phyloP scores from a whole-genome alignment of 345 rosid species.

The Gossypium turneri region DNA sequence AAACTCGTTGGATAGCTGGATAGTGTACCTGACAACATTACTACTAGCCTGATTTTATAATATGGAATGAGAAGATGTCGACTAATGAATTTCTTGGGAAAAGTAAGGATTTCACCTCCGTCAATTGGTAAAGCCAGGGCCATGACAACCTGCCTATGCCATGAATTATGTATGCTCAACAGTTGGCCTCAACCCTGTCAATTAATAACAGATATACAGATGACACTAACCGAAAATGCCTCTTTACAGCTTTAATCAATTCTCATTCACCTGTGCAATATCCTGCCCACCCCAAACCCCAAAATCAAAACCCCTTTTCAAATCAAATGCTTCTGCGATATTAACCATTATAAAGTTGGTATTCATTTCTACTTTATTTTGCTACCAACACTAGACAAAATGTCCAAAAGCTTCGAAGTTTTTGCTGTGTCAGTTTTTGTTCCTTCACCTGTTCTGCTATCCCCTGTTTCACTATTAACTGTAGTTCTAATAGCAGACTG shows the following conservation, averaged over 20 bases:
- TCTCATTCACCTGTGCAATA: not conserved
- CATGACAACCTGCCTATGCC: not conserved
- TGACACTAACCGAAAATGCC: not conserved
- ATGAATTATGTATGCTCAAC: not conserved
- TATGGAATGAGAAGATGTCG: not conserved
- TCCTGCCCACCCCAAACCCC: not conserved
- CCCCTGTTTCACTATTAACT: constrained; percentile 19
- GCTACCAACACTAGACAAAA: constrained; percentile 45
- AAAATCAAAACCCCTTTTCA: not conserved
- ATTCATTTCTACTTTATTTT: constrained; percentile 19
- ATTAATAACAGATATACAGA: not conserved
- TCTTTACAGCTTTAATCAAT: not conserved
- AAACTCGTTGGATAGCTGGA: not conserved
- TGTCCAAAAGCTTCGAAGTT: constrained; percentile 48
- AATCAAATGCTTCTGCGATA: not conserved
- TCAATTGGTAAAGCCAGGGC: not conserved
- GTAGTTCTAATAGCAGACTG: constrained; percentile 17
- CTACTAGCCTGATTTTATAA: not conserved
- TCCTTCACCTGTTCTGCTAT: constrained; percentile 17
- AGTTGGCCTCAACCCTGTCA: not conserved
- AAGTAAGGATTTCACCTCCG: not conserved
- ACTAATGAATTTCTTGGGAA: not conserved
- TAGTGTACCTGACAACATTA: not conserved
- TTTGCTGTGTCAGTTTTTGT: constrained; percentile 31
- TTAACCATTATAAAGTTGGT: not conserved